Base-by-base conservation (phyloP, 768 basidiomycete species). In the Collybia sordida region DNA sequence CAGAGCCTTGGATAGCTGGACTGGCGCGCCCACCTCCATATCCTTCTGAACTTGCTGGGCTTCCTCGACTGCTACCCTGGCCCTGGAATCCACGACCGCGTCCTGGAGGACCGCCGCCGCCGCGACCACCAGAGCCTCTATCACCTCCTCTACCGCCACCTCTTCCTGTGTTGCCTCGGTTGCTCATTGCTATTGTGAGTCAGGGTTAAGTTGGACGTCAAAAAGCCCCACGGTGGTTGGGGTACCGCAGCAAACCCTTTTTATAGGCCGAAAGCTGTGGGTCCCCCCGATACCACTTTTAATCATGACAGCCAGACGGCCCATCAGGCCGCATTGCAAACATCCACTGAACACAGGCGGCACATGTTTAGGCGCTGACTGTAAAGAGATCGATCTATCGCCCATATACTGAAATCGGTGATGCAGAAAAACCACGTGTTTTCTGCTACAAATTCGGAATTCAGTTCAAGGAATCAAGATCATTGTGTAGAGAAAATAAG, bases 1-100 rank as follows among this genome's bases (percentile, higher is more conserved):
- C 55, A 21, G 31, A 31, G 9, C 6, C 31, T 7, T 54, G 57
- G 31, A 61, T 51, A 47, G 52, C 49, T 18, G 52, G 52, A 24
- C 59, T 57, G 31, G 58, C 58, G 17, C 56, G 46, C 34, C 59
- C 56, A 49, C 60, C 48, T 31, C 59, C 56, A 50, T 11, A 51
- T 35, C 55, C 46, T 6, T 51, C 49, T 7, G 52, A 54, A 34
- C 49, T 49, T 34, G 47, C 49, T 15, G 56, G 52, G 46, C 50
- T 56, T 17, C 50, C 51, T 6, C 31, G 31, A 31, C 31, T 31
- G 31, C 31, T 31, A 31, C 31, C 31, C 11, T 31, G 31, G 31
- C 31, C 21, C 45, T 45, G 28, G 12, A 41, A 18, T 11, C 49
- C 54, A 47, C 53, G 49, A 8, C 55, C 50, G 21, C 58, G 51